Evolutionary conservation across 352 stramenopile genomes (phyloP).

Genomic region (Globisporangium nodosum): DNA sequence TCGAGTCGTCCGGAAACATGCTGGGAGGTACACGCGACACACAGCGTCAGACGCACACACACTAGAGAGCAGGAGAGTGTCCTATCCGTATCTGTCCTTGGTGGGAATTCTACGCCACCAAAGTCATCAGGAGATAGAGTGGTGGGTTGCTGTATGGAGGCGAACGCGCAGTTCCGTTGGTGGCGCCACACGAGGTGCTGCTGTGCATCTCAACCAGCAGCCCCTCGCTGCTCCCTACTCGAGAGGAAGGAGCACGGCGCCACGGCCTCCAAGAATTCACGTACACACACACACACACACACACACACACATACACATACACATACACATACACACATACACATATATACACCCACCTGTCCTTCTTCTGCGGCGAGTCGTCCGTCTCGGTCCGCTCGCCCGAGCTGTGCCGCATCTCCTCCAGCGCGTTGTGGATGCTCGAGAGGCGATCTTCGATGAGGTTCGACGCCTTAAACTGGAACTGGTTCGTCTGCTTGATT

Average conservation of each 20-base stretch:
- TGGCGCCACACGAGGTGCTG: background rate
- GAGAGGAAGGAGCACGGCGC: background rate
- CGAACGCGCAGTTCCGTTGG: background rate
- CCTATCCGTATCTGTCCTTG: slow-evolving; percentile 89
- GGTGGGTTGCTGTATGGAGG: slow-evolving; percentile 17
- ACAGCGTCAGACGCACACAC: background rate
- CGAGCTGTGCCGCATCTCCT: slow-evolving; percentile 40
- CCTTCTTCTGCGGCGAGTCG: slow-evolving; percentile 40
- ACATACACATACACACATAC: slow-evolving; percentile 6
- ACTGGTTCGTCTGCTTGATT: slow-evolving; percentile 28
- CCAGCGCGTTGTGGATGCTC: slow-evolving; percentile 51
- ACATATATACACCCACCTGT: slow-evolving; percentile 30
- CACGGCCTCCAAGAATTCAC: slow-evolving; percentile 11
- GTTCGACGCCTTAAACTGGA: slow-evolving; percentile 24
- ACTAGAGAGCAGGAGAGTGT: slow-evolving; percentile 23
- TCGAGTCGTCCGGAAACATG: slow-evolving; percentile 15
- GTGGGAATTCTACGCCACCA: slow-evolving; percentile 77
- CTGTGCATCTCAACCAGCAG: background rate
- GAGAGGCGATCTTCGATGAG: slow-evolving; percentile 55
- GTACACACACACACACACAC: slow-evolving; percentile 4
- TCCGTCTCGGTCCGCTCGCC: slow-evolving; percentile 48
- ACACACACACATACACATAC: slow-evolving; percentile 3
- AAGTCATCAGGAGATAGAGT: slow-evolving; percentile 84
- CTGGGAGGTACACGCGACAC: slow-evolving; percentile 7
- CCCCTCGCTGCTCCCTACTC: background rate